Conservation (phyloP, 495 filamentous ascomycete species). For the Hypoxylon subgilvum region DNA sequence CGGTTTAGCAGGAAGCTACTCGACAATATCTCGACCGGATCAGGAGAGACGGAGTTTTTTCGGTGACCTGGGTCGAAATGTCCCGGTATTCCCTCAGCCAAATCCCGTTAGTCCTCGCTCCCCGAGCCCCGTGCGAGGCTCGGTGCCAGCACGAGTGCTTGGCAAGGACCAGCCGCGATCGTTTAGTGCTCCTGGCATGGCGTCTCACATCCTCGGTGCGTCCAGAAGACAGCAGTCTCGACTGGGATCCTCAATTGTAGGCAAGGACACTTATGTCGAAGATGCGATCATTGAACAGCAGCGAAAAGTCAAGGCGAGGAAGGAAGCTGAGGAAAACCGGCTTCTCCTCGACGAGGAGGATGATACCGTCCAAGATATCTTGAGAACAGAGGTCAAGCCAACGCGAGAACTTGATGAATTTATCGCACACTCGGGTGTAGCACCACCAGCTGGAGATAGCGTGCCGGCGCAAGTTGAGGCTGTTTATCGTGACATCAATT, state of each 20-base stretch:
- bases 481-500: constrained; percentile 90
- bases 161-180: constrained; percentile 61
- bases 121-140: constrained; percentile 74
- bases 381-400: constrained; percentile 54
- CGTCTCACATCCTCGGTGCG: constrained; percentile 51
- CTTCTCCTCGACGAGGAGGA: constrained; percentile 62
- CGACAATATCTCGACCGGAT: constrained; percentile 53
- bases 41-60: constrained; percentile 59
- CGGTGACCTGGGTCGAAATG: constrained; percentile 65
- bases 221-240: constrained; percentile 37
- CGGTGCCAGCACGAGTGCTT: constrained; percentile 53
- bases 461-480: constrained; percentile 81
- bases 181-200: constrained; percentile 62
- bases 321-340: constrained; percentile 55
- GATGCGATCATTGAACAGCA: constrained; percentile 49
- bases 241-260: constrained; percentile 28
- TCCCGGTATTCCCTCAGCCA: constrained; percentile 64
- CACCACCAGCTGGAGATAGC: constrained; percentile 62
- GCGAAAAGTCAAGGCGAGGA: constrained; percentile 51
- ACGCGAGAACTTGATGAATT: constrained; percentile 63
- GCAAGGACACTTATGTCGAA: constrained; percentile 35
- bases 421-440: constrained; percentile 72
- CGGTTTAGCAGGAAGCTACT: constrained; percentile 52
- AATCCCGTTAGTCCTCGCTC: constrained; percentile 71
- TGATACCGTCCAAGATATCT: constrained; percentile 57